Percentiles rank a stretch among this genome's conserved stretches.
Conservation (phyloP, 2,329 filamentous ascomycete genomes). For the Teratosphaeria viscida region DNA sequence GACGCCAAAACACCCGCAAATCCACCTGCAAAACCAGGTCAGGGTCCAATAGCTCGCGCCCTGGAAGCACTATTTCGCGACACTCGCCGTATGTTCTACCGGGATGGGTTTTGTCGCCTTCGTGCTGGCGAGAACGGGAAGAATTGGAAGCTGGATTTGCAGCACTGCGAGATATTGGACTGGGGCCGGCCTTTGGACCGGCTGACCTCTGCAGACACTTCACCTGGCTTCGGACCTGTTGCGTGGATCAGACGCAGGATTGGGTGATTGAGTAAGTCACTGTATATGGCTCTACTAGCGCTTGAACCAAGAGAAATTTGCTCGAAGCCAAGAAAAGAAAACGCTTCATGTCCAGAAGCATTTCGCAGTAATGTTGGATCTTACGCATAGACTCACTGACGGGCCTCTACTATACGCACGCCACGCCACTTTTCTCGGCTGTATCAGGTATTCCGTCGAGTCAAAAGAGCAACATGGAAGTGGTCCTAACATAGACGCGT, state of each 20-base stretch:
- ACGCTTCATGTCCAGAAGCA: neutral
- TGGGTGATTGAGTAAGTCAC: neutral
- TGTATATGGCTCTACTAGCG: neutral
- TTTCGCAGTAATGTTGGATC: neutral
- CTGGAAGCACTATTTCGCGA: slow-evolving; percentile 5
- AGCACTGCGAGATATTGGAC: slow-evolving; percentile 16
- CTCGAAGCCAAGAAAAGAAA: neutral
- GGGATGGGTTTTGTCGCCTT: slow-evolving; percentile 19
- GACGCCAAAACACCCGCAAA: neutral
- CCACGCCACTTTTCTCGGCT: neutral
- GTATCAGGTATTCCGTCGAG: neutral
- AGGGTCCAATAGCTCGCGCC: neutral
- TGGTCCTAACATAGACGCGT: neutral
- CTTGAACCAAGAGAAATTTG: neutral
- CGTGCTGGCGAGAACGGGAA: slow-evolving; percentile 9
- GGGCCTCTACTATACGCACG: neutral
- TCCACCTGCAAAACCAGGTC: slow-evolving; percentile 1
- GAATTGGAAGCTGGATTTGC: slow-evolving; percentile 20
- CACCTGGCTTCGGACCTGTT: neutral
- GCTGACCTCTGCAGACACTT: neutral
- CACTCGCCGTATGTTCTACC: slow-evolving; percentile 16
- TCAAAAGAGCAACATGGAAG: neutral
- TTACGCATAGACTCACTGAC: neutral
- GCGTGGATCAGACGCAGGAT: neutral
- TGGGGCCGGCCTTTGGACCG: slow-evolving; percentile 9